Evolutionary conservation across 2,329 filamentous ascomycete genomes (phyloP), one percentile per base, ranked within the genome.

Genomic region (Paecilomyces sp.): DNA sequence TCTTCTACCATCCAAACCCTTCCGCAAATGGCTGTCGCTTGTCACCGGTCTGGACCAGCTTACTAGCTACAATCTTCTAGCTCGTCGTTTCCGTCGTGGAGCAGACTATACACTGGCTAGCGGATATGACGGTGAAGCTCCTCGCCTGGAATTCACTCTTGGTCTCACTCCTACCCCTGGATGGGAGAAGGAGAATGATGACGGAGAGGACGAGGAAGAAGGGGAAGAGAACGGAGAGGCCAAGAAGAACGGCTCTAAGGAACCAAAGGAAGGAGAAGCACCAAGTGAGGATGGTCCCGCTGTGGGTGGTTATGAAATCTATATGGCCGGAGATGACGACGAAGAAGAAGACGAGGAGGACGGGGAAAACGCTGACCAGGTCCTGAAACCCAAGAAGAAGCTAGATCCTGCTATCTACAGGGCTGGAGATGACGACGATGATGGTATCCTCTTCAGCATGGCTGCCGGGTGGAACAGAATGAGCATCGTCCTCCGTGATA

Each of bases 51-150:
- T 90, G 63, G 73, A 74, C 15, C 72, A 74, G 22, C 69, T 97
- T 13, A 85, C 88, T 62, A 88, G 85, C 69, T 86, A 88, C 67
- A 88, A 95, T 69, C 76, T 95, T 56, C 76, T 95, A n/a, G 91
- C 90, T 0, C 86, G 94, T 24, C 86, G 92, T 34, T 99, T 99
- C 81, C 86, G 94, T 8, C 86, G 86, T 55, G 91, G 94, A 5
- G 77, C 87, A 63, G 94, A 99, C 76, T 99, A 99, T 73, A 96
- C 93, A 2, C 85, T 99, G 22, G 94, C 94, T 1, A 96, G 90
- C 22, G 88, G 89, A 24, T 91, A 96, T 70, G 88, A 83, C 33
- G 81, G 84, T 30, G 82, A 85, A 56, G 71, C 91, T 67, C 85
- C 91, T 12, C 88, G 91, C 54, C 79, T 99, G 3, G 94, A 99